Evolutionary conservation across 768 basidiomycete species (phyloP), one percentile per base, ranked within the genome.

Genomic region (Leccinellum luteum): DNA sequence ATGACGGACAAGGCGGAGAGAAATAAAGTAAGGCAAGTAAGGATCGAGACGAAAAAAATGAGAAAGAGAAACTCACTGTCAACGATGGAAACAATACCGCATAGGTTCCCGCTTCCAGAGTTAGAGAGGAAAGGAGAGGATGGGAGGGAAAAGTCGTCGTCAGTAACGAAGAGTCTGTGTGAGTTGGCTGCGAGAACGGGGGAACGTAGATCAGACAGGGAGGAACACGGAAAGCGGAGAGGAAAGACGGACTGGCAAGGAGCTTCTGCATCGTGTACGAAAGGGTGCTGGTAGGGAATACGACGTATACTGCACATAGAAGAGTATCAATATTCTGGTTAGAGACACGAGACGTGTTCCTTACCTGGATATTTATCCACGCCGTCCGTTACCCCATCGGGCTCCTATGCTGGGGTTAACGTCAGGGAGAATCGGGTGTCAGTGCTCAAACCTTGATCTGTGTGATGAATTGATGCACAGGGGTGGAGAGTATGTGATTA

Each of bases 61-160:
- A 25, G 13, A 28, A 48, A n/a, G 25, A 51, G 48, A n/a, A 4
- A 76, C 85, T 58, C 65, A 92, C 91, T 85, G 66, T 93, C 91
- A 23, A 90, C 89, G 57, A 89, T 81, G 14, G 91, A 92, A 10
- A 92, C 86, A n/a, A 93, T 81, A 14, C 91, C 91, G 8, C 79
- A 84, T 7, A 89, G 76, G 44, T 80, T 79, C 6, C 79, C 69
- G 57, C 55, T 73, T 64, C 44, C 81, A 1, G 23, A 0, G 31
- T 48, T 68, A 23, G 80, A 72, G 55, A 77, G 60, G 10, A 80
- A 64, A 2, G 84, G 82, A 1, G 86, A 84, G 2, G 79, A 73
- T 15, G 82, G 73, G 50, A 74, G 73, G 2, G 73, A 59, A 8
- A 81, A 76, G 52, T 92, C 89, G 38, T 63, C 64, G 53, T 82